Evolutionary conservation across 2,329 filamentous ascomycete species (phyloP).

Genomic region (Kalmusia sp.): DNA sequence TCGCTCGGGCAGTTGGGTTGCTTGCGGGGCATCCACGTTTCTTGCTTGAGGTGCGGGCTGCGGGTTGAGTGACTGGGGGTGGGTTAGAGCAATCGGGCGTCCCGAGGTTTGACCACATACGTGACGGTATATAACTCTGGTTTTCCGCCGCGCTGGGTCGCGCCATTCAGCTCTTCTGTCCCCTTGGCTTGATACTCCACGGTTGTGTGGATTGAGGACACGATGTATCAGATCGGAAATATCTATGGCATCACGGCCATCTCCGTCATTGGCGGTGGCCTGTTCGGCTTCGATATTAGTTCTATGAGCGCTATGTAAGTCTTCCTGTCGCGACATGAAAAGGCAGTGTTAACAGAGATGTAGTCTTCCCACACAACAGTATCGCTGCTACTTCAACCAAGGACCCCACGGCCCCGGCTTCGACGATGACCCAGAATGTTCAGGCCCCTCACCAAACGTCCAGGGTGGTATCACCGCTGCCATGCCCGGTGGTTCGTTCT

Average conservation of each 20-base stretch:
- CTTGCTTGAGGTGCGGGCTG: not conserved
- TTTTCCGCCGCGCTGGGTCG: not conserved
- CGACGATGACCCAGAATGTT: slow-evolving; percentile 54
- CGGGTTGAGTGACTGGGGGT: not conserved
- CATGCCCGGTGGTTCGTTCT: slow-evolving; percentile 75
- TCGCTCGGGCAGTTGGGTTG: slow-evolving; percentile 8
- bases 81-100: not conserved
- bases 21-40: slow-evolving; percentile 8
- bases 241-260: slow-evolving; percentile 66
- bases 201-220: slow-evolving; percentile 12
- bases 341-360: slow-evolving; percentile 37
- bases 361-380: slow-evolving; percentile 69
- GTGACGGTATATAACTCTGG: not conserved
- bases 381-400: slow-evolving; percentile 75
- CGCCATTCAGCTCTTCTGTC: not conserved
- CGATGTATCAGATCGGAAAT: slow-evolving; percentile 58
- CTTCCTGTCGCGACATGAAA: not conserved
- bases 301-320: slow-evolving; percentile 67
- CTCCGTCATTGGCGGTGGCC: slow-evolving; percentile 68
- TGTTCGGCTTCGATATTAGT: slow-evolving; percentile 82
- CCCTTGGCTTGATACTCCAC: not conserved
- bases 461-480: slow-evolving; percentile 75
- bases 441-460: slow-evolving; percentile 59
- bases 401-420: slow-evolving; percentile 52
- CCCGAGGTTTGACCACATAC: not conserved